A percentile compares a stretch with the other conserved stretches of the same genome.
Evolutionary conservation across 768 basidiomycete species (phyloP).

Genomic region (Pholiota microspora): DNA sequence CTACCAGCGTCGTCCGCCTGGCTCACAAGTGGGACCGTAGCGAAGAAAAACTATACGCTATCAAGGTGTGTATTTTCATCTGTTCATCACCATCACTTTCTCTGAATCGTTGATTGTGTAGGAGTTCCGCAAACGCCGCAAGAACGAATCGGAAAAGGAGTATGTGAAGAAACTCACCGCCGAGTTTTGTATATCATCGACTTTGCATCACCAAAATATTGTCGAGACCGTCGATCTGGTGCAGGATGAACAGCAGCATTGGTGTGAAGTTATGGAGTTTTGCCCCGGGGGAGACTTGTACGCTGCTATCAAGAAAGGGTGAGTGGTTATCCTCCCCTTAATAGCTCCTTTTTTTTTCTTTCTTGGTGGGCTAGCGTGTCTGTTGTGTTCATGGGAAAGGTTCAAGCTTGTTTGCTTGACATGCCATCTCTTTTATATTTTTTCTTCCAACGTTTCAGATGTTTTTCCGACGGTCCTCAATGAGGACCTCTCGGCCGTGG

Average conservation of each 20-base stretch:
- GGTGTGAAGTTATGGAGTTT: conserved; percentile 99
- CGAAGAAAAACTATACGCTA: conserved; percentile 96
- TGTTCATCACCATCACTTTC: conserved; percentile 3
- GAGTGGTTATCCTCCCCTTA: conserved; percentile 19
- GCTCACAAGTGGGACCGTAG: conserved; percentile 98
- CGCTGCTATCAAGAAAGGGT: conserved; percentile 97
- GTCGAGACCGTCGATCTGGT: conserved; percentile 99
- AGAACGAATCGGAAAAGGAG: conserved; percentile 98
- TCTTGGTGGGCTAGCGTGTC: not conserved
- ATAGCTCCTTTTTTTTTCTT: conserved; percentile 1
- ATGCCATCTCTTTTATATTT: not conserved
- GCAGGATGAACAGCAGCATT: conserved; percentile 94
- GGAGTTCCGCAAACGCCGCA: conserved; percentile 98
- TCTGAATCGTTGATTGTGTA: too few relatives aligned
- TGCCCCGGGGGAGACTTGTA: conserved; percentile 98
- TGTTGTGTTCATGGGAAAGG: not conserved
- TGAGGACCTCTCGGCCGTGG: not conserved
- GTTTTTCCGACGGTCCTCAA: not conserved
- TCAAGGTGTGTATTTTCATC: conserved; percentile 69
- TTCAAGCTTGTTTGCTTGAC: not conserved
- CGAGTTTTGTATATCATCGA: conserved; percentile 98
- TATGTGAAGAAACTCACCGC: conserved; percentile 99
- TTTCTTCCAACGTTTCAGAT: conserved; percentile 5
- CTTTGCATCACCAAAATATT: conserved; percentile 89
- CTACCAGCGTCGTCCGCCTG: conserved; percentile 94